Conservation (phyloP, 805 yeast genomes). For the Starmera quercuum region DNA sequence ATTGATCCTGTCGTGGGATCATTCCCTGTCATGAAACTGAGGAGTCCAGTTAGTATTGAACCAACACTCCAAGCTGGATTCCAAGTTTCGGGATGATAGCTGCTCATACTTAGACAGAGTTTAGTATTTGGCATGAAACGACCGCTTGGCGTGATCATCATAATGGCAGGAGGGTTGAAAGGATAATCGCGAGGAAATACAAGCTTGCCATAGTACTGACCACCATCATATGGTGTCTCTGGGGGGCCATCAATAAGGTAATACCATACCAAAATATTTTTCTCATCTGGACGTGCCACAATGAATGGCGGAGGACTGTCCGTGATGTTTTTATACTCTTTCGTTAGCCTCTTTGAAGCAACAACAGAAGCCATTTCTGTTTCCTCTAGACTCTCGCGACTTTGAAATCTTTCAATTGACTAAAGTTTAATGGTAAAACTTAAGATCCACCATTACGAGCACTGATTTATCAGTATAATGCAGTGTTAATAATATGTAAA, state of each 20-base stretch:
- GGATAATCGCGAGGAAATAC: constrained; percentile 80
- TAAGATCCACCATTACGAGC: no score
- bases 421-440: no score
- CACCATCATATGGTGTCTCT: constrained; percentile 74
- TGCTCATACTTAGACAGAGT: constrained; percentile 82
- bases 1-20: constrained; percentile 83
- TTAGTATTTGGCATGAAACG: constrained; percentile 70
- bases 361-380: constrained; percentile 29
- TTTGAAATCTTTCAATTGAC: no score
- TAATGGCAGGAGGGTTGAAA: constrained; percentile 80
- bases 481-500: no score
- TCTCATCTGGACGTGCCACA: constrained; percentile 76
- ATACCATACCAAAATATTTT: constrained; percentile 87
- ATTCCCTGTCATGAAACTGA: constrained; percentile 84
- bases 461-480: no score
- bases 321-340: constrained; percentile 63
- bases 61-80: constrained; percentile 93
- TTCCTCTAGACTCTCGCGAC: no score
- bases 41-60: constrained; percentile 76
- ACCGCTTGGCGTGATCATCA: constrained; percentile 86
- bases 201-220: constrained; percentile 83
- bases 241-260: constrained; percentile 89
- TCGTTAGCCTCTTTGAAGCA: constrained; percentile 42
- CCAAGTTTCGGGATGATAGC: constrained; percentile 91
- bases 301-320: constrained; percentile 80